Evolutionary conservation across 208 protist genomes (phyloP).

Genomic region (Leishmania guyanensis): DNA sequence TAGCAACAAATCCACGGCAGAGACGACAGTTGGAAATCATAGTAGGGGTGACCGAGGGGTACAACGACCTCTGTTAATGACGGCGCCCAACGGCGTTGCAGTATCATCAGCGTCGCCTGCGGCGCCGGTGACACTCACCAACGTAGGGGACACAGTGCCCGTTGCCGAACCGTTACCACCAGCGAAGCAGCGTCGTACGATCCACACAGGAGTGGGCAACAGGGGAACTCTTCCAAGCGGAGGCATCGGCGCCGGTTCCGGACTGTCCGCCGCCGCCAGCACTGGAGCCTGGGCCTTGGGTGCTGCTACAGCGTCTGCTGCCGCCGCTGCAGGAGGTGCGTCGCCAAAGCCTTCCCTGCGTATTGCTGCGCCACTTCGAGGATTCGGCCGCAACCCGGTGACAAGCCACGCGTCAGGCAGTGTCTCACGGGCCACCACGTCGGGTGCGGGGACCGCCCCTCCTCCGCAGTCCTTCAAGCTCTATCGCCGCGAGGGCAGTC

Average conservation of each 20-base stretch:
- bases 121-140: conserved; percentile 29
- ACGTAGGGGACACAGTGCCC: conserved; percentile 15
- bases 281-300: not conserved
- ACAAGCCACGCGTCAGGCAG: not conserved
- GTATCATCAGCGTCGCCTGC: not conserved
- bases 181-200: conserved; percentile 62
- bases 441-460: not conserved
- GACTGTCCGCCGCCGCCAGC: not conserved
- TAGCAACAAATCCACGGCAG: not conserved
- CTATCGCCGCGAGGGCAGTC: conserved; percentile 36
- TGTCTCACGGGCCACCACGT: not conserved
- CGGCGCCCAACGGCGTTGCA: not conserved
- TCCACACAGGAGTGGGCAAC: conserved; percentile 27
- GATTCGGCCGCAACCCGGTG: not conserved
- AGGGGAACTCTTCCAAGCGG: not conserved
- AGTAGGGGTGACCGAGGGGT: not conserved
- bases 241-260: not conserved
- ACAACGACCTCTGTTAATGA: not conserved
- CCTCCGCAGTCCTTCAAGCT: conserved; percentile 34
- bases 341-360: conserved; percentile 13
- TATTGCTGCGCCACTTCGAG: not conserved
- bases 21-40: not conserved
- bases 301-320: not conserved
- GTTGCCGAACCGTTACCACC: conserved; percentile 34
- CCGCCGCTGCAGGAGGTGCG: not conserved